phyloP scores from a whole-genome alignment of 129 eudicot genomes.

The Flaveria trinervia region DNA sequence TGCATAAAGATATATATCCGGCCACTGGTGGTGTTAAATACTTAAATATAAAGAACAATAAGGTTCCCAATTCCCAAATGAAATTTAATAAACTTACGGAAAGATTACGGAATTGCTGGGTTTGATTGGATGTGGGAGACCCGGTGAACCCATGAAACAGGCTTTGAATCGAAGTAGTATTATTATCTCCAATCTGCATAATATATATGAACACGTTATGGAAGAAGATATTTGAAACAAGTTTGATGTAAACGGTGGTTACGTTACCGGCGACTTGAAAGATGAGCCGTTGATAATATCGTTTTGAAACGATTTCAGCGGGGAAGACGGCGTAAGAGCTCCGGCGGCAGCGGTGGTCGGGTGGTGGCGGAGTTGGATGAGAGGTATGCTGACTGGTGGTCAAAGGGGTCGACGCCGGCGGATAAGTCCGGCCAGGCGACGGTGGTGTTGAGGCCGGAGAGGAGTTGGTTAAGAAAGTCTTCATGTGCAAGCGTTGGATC shows the following conservation, averaged over 20 bases:
- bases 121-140: constrained; percentile 52
- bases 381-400: constrained; percentile 46
- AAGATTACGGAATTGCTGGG: constrained; percentile 56
- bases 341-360: constrained; percentile 51
- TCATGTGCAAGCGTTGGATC: constrained; percentile 59
- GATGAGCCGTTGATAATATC: constrained; percentile 29
- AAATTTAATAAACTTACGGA: constrained; percentile 30
- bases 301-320: constrained; percentile 42
- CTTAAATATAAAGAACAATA: too few relatives aligned
- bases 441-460: constrained; percentile 59
- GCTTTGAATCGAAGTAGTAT: constrained; percentile 56
- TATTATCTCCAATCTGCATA: constrained; percentile 43
- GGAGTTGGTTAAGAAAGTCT: constrained; percentile 76
- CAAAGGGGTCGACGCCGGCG: constrained; percentile 34
- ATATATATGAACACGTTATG: neutral
- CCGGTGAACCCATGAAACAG: constrained; percentile 65
- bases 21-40: too few relatives aligned
- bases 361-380: constrained; percentile 64
- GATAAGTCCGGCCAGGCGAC: constrained; percentile 53
- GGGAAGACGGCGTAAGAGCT: constrained; percentile 22
- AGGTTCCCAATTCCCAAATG: neutral
- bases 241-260: neutral
- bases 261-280: constrained; percentile 44
- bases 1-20: constrained; percentile 24
- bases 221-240: neutral